Base-by-base conservation (phyloP, 306 rosid genomes). In the Cucurbita pepo region DNA sequence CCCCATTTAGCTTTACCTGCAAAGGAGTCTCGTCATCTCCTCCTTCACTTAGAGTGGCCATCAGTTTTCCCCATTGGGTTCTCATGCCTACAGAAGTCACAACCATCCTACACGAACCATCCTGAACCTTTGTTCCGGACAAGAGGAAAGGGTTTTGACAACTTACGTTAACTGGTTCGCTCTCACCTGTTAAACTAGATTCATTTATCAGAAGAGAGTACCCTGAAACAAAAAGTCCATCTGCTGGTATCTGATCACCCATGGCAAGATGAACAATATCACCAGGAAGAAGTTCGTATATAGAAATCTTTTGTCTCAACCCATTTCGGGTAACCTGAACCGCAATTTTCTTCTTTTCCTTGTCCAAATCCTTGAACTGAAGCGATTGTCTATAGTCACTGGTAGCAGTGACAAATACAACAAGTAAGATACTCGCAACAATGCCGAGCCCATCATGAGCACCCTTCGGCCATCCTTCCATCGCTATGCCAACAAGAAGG, bases 391-490 rank as follows among this genome's bases (percentile, higher is more conserved):
- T 87, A 58, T 94, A 94, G 84, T 94, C 99, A 69, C 97, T 91
- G 5, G 90, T 83, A 56, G 99, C 99, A 56, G 99, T 94, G 81
- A 94, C 99, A 77, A 91, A 83, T 69, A 94, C 99, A 67, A 94
- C 97, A 64, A 94, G 96, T 83, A 94, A 87, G 83, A 94, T 94
- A 79, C 99, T 94, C 0, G 99, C 99, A 85, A 91, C 99, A 78
- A 94, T 94, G 81, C 99, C 99, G 30, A 94, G 87, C 78, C 99
- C 99, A 81, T 94, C 99, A 36, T 94, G 96, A 44, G 99, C 96
- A 79, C 99, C 99, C 86, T 83, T 89, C 48, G 99, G 99, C 99
- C 99, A 94, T 73, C 99, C 99, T 84, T 94, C 96, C 88, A 85
- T 79, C 36, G 79, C 77, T 76, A 94, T 79, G 58, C 99, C 99